phyloP scores from a whole-genome alignment of 192 early-diverging fungal species.

The Anaeromyces robustus region DNA sequence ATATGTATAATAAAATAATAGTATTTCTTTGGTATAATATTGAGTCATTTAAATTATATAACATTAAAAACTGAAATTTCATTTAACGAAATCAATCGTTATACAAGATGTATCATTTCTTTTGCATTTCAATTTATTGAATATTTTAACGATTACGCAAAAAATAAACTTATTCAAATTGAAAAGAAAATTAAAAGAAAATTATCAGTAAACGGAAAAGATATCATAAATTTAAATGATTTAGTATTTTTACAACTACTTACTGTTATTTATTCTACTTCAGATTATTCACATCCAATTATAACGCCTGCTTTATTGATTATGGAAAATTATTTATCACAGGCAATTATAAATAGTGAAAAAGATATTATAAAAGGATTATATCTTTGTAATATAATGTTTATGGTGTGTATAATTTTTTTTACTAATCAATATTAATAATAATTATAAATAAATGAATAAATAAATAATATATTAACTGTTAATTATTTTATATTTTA shows the following conservation, averaged over 20 bases:
- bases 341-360: conserved; percentile 35
- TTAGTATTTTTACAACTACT: conserved; percentile 52
- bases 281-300: conserved; percentile 75
- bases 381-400: conserved; percentile 54
- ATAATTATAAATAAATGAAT: conserved; percentile 29
- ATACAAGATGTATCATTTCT: conserved; percentile 29
- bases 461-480: conserved; percentile 52
- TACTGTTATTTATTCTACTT: conserved; percentile 72
- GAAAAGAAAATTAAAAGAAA: conserved; percentile 22
- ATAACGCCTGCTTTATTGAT: conserved; percentile 69
- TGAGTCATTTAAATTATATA: background rate
- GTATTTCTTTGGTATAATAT: background rate
- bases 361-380: conserved; percentile 56
- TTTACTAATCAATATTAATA: conserved; percentile 1
- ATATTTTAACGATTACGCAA: conserved; percentile 32
- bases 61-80: background rate
- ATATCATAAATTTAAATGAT: conserved; percentile 32
- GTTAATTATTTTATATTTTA: too few species aligned
- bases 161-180: conserved; percentile 31
- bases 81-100: conserved; percentile 34
- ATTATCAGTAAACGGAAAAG: conserved; percentile 1
- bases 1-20: background rate
- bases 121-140: conserved; percentile 42
- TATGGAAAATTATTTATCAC: conserved; percentile 60
- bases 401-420: conserved; percentile 30